Conservation (phyloP, 2,329 filamentous ascomycete species). For the Diaporthe amygdali region DNA sequence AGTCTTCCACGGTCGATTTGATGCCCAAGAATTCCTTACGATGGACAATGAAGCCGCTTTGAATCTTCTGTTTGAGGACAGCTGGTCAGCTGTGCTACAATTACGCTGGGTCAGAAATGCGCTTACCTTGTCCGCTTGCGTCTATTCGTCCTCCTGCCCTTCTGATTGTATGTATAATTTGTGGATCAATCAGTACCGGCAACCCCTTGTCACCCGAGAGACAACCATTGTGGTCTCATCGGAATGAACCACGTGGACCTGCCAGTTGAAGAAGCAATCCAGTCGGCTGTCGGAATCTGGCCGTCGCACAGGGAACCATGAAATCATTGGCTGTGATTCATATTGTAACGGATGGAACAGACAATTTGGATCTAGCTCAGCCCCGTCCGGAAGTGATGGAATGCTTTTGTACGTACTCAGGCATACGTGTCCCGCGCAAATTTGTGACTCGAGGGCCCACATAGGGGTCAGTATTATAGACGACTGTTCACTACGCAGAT, state of each 20-base stretch:
- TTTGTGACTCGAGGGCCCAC: not conserved
- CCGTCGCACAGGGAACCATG: not conserved
- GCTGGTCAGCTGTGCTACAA: too few relatives aligned
- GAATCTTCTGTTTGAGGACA: too few relatives aligned
- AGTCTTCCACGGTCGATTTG: too few relatives aligned
- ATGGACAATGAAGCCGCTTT: too few relatives aligned
- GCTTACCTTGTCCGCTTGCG: too few relatives aligned
- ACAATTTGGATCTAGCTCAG: not conserved
- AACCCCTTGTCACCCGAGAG: not conserved
- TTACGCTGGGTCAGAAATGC: too few relatives aligned
- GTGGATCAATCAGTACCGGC: not conserved
- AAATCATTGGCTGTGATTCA: not conserved
- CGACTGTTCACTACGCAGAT: not conserved
- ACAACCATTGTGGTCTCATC: not conserved
- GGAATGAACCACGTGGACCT: not conserved
- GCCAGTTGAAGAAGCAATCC: not conserved
- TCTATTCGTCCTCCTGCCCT: too few relatives aligned
- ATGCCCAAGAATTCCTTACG: too few relatives aligned
- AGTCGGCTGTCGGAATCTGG: not conserved
- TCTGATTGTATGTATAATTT: too few relatives aligned
- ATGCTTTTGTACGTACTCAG: not conserved
- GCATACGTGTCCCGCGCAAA: not conserved
- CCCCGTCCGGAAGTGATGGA: not conserved
- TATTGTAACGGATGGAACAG: not conserved
- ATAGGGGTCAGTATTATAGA: not conserved